Percentiles rank a stretch among this genome's conserved stretches.
Conservation (phyloP, 768 basidiomycete species). For the Tulasnella sp. region DNA sequence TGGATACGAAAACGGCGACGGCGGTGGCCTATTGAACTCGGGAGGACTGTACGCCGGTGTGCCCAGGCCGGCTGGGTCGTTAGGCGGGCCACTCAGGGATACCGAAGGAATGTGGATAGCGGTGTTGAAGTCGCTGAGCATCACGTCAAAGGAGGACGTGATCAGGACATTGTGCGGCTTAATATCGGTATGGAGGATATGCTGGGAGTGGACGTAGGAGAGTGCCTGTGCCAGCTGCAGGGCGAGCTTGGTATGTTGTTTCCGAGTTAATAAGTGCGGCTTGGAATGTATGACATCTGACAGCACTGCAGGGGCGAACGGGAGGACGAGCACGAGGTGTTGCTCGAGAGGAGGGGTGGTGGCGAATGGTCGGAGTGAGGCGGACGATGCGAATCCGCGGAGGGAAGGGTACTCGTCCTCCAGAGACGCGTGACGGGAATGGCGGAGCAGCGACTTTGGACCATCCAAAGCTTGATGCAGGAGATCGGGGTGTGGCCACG, state of each 20-base stretch:
- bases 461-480: conserved; percentile 10
- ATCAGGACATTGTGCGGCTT: conserved; percentile 36
- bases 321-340: conserved; percentile 25
- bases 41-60: conserved; percentile 37
- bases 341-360: background rate
- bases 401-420: background rate
- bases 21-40: conserved; percentile 32
- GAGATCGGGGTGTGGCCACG: background rate
- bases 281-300: conserved; percentile 23
- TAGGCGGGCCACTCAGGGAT: conserved; percentile 20
- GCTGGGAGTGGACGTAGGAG: conserved; percentile 32
- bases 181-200: conserved; percentile 38
- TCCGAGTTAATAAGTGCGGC: conserved; percentile 22
- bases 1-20: conserved; percentile 32
- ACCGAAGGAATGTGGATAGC: conserved; percentile 32
- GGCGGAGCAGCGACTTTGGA: conserved; percentile 5
- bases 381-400: background rate
- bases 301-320: conserved; percentile 25
- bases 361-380: background rate
- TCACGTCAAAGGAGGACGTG: conserved; percentile 27
- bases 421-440: conserved; percentile 12
- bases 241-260: conserved; percentile 29
- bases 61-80: conserved; percentile 35
- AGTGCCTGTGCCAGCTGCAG: conserved; percentile 30
- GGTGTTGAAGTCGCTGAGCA: conserved; percentile 38